Base-by-base conservation (phyloP, 2,329 filamentous ascomycete species). In the Epichloe coenophiala region DNA sequence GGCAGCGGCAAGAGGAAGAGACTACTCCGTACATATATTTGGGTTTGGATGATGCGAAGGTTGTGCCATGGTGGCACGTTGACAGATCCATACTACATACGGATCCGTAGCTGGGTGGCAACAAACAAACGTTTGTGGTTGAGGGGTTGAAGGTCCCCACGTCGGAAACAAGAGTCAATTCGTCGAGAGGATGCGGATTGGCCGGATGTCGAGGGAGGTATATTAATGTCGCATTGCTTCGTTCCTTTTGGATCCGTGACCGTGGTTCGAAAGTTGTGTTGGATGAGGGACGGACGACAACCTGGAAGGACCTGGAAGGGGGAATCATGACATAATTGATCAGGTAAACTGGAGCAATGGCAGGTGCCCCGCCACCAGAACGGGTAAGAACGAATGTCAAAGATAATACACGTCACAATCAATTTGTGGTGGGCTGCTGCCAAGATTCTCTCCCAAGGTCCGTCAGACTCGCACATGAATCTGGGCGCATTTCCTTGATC, bases 31-130 rank as follows among this genome's bases (percentile, higher is more conserved):
- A 21, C 9, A 11, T 45, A 6, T 6, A 6, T 44, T 49, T 27
- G 47, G 40, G 41, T 49, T 44, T 42, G 19, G 27, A 49, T 45
- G 48, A 41, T 40, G 48, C 23, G 17, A 49, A 39, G 40, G 48
- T 39, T 39, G 48, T 39, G 27, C 48, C 48, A 49, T 38, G 41
- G 41, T 23, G 21, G 4, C 19, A 21, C 3, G 19, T 21, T 21
- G 19, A 21, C 19, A 21, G 19, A 21, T 21, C 19, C 19, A 21
- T 21, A 21, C 19, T 21, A 17, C 17, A 17, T 17, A 17, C 17
- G 17, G 17, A 17, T 17, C 17, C 17, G 17, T 17, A 21, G 19
- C 19, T 49, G 48, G 38, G 23, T 27, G 6, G 23, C 6, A 42
- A 17, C 15, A 9, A 47, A 39, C 45, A n/a, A 19, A 35, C 48